Evolutionary conservation across 1,139 yeast species (phyloP), one percentile per base, ranked within the genome.

Genomic region (Yamadazyma friedrichii): DNA sequence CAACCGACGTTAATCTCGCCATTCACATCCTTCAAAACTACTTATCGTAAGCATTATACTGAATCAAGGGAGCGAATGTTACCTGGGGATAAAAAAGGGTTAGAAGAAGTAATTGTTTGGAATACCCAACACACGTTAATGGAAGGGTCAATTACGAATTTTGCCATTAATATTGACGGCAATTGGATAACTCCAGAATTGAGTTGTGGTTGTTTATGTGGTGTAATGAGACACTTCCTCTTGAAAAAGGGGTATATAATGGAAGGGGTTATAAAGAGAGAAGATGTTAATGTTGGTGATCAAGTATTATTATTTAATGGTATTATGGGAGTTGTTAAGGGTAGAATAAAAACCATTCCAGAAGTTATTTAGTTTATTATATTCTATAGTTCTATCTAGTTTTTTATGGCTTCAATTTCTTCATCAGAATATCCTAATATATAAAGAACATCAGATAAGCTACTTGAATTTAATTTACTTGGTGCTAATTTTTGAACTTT

Each of bases 21-120:
- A 2, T 88, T 85, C 59, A 88, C 96, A 0, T 84, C 95, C 2
- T 86, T 91, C 66, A 93, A 93, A 58, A 93, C 98, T 0, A 88
- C 97, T 0, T 65, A 70, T 27, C 70, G 98, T 47, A 67, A 67
- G 2, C 79, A 72, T 38, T 91, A 91, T 58, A 73, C 67, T 34
- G 68, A 58, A 2, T 84, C 96, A 0, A 67, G 98, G 43, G 59
- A 59, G 2, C 64, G 85, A 40, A 46, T 61, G n/a, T 51, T 66
- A 15, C 71, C 76, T 2, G 70, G 70, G 5, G 42, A 46, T 11
- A 54, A 55, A 3, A 66, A 73, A 0, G 64, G 66, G 0, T 54
- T 52, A 17, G 77, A 80, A 42, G 98, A 93, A 56, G 95, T 89
- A 1, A 51, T 93, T 11, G 57, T 93, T 15, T 76, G 70, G 53